Conservation (phyloP, 208 protist genomes). For the Crithidia brevicula region DNA sequence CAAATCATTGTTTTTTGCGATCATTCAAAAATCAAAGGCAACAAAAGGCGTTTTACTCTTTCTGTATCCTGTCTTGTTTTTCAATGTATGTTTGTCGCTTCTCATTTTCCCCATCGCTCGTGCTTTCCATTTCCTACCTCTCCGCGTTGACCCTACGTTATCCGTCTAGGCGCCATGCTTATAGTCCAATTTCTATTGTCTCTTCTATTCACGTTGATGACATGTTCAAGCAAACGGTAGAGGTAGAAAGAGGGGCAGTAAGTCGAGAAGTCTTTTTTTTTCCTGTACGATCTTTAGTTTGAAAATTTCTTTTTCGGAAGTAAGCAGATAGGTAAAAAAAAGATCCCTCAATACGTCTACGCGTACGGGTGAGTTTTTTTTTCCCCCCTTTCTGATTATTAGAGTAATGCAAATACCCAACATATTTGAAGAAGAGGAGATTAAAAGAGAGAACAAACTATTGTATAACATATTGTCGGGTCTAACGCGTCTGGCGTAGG, state of each 20-base stretch:
- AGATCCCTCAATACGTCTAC: background rate
- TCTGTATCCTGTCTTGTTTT: background rate
- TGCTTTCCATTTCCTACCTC: background rate
- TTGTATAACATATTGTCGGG: background rate
- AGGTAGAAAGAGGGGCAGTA: background rate
- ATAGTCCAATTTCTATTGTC: slow-evolving; percentile 8
- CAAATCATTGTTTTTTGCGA: background rate
- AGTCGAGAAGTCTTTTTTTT: slow-evolving; percentile 7
- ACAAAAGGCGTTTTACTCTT: slow-evolving; percentile 2
- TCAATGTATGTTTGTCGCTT: slow-evolving; percentile 12
- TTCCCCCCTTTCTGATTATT: slow-evolving; percentile 5
- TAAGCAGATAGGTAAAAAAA: slow-evolving; percentile 4
- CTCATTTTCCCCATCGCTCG: slow-evolving; percentile 4
- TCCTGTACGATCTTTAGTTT: slow-evolving; percentile 33
- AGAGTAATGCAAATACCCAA: background rate
- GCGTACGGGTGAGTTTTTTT: background rate
- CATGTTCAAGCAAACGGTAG: background rate
- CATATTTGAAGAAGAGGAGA: background rate
- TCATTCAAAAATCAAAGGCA: background rate
- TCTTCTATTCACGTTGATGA: slow-evolving; percentile 10
- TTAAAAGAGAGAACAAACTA: background rate
- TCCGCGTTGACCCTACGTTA: background rate
- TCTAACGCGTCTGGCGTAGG: background rate
- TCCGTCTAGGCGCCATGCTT: background rate
- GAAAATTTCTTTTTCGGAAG: slow-evolving; percentile 21